A percentile compares a stretch with the other conserved stretches of the same genome.
Evolutionary conservation across 345 rosid genomes (phyloP).

Genomic region (Firmiana major): DNA sequence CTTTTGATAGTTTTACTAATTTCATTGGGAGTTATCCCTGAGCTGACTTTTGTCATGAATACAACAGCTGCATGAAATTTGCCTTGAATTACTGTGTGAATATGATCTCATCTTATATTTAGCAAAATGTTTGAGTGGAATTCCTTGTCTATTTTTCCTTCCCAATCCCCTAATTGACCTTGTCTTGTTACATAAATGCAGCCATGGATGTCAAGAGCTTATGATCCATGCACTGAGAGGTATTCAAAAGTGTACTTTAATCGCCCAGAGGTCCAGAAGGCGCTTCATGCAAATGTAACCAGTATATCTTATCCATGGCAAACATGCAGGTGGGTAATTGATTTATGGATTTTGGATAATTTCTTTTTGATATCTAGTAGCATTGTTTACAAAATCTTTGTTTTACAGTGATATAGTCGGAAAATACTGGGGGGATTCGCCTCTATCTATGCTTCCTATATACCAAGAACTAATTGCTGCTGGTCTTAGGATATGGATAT

Average conservation of each 20-base stretch:
- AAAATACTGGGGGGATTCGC: conserved; percentile 74
- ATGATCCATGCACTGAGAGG: conserved; percentile 95
- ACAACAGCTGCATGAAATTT: not conserved
- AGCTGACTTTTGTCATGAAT: not conserved
- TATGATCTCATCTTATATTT: conserved; percentile 1
- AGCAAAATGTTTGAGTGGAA: not conserved
- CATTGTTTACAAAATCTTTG: not conserved
- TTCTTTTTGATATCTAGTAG: not conserved
- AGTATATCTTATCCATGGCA: conserved; percentile 69
- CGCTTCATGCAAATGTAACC: conserved; percentile 87
- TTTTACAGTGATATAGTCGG: conserved; percentile 59
- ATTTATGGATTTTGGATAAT: not conserved
- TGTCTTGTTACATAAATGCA: conserved; percentile 18
- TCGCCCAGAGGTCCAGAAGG: conserved; percentile 83
- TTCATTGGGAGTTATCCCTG: not conserved
- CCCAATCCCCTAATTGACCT: not conserved
- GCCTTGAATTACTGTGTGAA: not conserved
- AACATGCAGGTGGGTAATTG: conserved; percentile 62
- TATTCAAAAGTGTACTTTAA: conserved; percentile 74
- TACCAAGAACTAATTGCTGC: conserved; percentile 82
- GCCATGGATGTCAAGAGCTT: conserved; percentile 98
- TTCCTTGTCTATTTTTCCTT: not conserved
- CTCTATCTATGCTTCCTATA: conserved; percentile 89
- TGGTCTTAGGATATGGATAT: conserved; percentile 82
- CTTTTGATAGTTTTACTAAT: not conserved